Evolutionary conservation across 164 flowering plant genomes (phyloP), one percentile per base, ranked within the genome.

Genomic region (Saururus chinensis): DNA sequence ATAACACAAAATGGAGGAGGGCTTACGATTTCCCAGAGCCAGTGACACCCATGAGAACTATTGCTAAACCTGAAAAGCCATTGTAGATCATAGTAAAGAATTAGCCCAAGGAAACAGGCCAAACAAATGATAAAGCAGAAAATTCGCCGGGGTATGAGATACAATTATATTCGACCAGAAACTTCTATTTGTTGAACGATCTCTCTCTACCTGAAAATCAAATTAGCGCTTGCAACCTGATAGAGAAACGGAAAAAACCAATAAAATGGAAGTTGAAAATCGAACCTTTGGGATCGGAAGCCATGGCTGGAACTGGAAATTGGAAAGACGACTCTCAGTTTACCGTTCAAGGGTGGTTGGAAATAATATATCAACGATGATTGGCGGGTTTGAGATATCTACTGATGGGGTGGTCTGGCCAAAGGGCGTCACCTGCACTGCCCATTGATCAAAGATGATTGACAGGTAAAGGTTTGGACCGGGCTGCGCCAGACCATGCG

Each of bases 1-100:
- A 58, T 14, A 57, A 12, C 19, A 58, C 45, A 14, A 58, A 40
- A 16, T 16, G 21, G 51, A 42, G 9, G 7, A 22, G 59, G 48
- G 48, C 96, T 84, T 70, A 84, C 92, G 96, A 74, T 83, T 89
- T 86, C 7, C 96, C 96, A 59, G 92, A 79, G 49, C 96, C 96
- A 55, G 80, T 71, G 24, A 89, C 92, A 19, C 96, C 96, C 89
- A 89, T 89, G 9, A 89, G 64, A n/a, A 84, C 92, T 63, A 89
- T 49, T 63, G 79, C 82, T 25, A 51, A 66, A 26, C 82, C 85
- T 80, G 82, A 25, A 22, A 51, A 58, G 19, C 23, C 58, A 57
- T 17, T 16, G 19, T 19, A 17, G 17, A 30, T 0, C 19, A 60
- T 13, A 60, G 51, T 16, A 24, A 24, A 60, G 52, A 20, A 41